Base-by-base conservation (phyloP, 345 rosid species). In the Eucalyptus regnans region DNA sequence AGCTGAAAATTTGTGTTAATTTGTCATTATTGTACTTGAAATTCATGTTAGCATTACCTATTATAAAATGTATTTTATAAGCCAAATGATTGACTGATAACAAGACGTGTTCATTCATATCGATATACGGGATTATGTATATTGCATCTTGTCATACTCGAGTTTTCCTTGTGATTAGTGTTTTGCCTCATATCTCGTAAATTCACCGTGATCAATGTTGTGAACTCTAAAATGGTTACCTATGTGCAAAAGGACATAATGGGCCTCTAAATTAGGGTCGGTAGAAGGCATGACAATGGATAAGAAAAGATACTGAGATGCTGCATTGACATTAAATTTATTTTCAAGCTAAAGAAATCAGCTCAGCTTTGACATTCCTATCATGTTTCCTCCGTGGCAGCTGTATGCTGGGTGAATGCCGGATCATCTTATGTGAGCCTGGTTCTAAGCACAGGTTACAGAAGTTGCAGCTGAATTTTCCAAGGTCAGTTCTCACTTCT, bases 381-480 rank as follows among this genome's bases (percentile, higher is more conserved):
- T 25, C 41, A 44, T 31, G 33, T 23, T 88, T 58, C 23, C 86
- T 79, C 50, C 68, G 87, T 79, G 86, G 90, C 95, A 96, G 99
- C 88, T 97, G 99, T 71, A 94, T 93, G 91, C 96, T 97, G 31
- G 99, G 99, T 87, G 99, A 96, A 92, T 95, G 98, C 93, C 94
- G 98, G 88, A 94, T 97, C 90, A 93, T 97, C 91, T 76, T 95
- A 25, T 95, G 99, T 90, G 99, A 97, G 90, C 90, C 99, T 23
- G 99, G 98, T 85, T 92, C 95, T 86, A 95, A 91, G 89, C 99
- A 97, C 88, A 94, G 95, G 89, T 86, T 95, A 93, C 99, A 97
- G 91, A 97, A 97, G 90, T 91, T 97, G 94, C 99, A 95, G 96
- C 97, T 97, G 86, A 97, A 97, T 90, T 97, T 95, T 91, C 97